A percentile compares a stretch with the other conserved stretches of the same genome.
These are phyloP conservation scores for Irineochytrium annulatum DNA, from an alignment of 192 early-diverging fungal genomes.

Conservation along the genomic window DNA sequence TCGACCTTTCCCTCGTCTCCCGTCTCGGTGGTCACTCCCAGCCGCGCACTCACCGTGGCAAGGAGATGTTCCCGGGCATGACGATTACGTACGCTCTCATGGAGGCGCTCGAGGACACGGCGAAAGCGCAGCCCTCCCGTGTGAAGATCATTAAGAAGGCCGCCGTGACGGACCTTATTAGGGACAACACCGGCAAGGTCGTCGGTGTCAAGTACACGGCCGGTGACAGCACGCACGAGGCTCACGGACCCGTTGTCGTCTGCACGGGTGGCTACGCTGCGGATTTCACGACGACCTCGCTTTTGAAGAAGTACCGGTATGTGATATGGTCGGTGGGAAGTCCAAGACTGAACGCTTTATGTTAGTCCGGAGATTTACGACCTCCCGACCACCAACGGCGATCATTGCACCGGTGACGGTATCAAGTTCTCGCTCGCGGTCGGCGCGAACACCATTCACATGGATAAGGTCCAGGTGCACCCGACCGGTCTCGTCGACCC, in stretches of 20 bases:
- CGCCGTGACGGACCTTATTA: constrained; percentile 69
- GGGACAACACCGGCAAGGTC: constrained; percentile 56
- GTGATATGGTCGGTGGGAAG: no score
- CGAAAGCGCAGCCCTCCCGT: constrained; percentile 61
- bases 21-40: constrained; percentile 90
- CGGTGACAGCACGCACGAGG: constrained; percentile 53
- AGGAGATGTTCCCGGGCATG: constrained; percentile 71
- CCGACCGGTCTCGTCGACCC: constrained; percentile 86
- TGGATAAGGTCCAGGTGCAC: constrained; percentile 85
- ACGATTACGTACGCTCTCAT: constrained; percentile 91
- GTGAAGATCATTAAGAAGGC: constrained; percentile 81
- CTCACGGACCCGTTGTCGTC: constrained; percentile 76
- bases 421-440: constrained; percentile 65
- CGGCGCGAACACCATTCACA: constrained; percentile 68
- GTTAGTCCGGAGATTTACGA: no score
- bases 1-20: constrained; percentile 83
- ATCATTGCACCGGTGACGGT: constrained; percentile 79
- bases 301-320: constrained; percentile 77
- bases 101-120: constrained; percentile 71
- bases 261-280: constrained; percentile 97
- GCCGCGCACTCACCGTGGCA: constrained; percentile 89
- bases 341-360: no score
- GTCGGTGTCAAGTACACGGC: constrained; percentile 75
- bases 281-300: constrained; percentile 71
- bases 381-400: constrained; percentile 73